A percentile compares a stretch with the other conserved stretches of the same genome.
phyloP scores from a whole-genome alignment of 305 asterid species.

The Fraxinus paxiana region DNA sequence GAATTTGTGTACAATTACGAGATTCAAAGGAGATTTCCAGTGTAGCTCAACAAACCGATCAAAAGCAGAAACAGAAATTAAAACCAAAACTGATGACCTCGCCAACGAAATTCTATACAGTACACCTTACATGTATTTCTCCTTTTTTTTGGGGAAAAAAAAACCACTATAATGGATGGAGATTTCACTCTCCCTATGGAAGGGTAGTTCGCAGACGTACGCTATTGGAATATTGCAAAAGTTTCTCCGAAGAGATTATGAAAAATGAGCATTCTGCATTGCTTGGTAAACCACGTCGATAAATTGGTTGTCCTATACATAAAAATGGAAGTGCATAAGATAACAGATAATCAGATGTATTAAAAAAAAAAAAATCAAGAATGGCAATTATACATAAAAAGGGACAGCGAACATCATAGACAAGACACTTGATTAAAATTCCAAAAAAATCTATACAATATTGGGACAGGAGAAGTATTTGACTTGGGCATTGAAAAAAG shows the following conservation, averaged over 20 bases:
- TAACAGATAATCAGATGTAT: not conserved
- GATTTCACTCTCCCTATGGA: not conserved
- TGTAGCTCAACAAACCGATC: not conserved
- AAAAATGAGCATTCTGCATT: conserved; percentile 47
- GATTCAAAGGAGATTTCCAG: not conserved
- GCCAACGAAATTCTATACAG: conserved; percentile 10
- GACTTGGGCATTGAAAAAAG: not conserved
- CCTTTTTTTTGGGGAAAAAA: not conserved
- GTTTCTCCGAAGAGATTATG: conserved; percentile 18
- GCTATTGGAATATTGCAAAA: not conserved
- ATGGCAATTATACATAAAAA: not conserved
- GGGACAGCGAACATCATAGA: no score
- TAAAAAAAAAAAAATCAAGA: not conserved
- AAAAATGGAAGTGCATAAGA: not conserved
- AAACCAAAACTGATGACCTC: conserved; percentile 9
- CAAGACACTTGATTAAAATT: no score
- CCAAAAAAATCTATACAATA: no score
- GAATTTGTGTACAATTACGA: not conserved
- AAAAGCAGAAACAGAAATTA: not conserved
- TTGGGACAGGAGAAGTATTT: no score
- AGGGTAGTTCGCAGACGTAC: not conserved
- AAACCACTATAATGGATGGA: not conserved
- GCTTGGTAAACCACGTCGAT: conserved; percentile 69
- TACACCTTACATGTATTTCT: not conserved
- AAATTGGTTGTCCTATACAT: conserved; percentile 57